These are phyloP conservation scores for Xylariomycetidae sp. DNA, from an alignment of 2,329 filamentous ascomycete genomes.

Conservation along the genomic window DNA sequence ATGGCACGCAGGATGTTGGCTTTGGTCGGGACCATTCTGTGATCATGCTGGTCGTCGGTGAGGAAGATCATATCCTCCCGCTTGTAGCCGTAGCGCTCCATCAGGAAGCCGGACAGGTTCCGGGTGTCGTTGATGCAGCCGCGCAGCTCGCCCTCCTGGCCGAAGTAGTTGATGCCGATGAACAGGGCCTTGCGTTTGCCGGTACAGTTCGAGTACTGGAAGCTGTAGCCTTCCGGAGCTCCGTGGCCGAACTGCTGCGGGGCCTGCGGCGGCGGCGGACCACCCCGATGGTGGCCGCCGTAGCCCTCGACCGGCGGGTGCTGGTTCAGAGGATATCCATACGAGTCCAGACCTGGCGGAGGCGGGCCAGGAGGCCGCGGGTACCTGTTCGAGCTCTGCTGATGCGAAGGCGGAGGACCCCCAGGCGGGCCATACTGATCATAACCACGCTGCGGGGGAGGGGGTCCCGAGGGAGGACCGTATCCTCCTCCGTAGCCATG, in stretches of 20 bases:
- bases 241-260: slow-evolving; percentile 60
- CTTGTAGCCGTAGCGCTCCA: slow-evolving; percentile 63
- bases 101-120: slow-evolving; percentile 68
- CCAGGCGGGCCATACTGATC: slow-evolving; percentile 26
- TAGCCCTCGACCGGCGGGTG: slow-evolving; percentile 20
- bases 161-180: slow-evolving; percentile 78
- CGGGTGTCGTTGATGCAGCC: slow-evolving; percentile 79
- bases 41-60: slow-evolving; percentile 68
- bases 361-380: slow-evolving; percentile 29
- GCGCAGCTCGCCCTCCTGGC: slow-evolving; percentile 62
- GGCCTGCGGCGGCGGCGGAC: slow-evolving; percentile 40
- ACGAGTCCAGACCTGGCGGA: slow-evolving; percentile 37
- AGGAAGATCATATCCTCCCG: slow-evolving; percentile 74
- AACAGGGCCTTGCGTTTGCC: slow-evolving; percentile 68
- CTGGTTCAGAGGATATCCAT: slow-evolving; percentile 37
- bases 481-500: too few relatives aligned
- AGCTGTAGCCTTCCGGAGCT: slow-evolving; percentile 62
- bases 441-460: slow-evolving; percentile 17
- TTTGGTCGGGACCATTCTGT: slow-evolving; percentile 67
- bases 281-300: slow-evolving; percentile 24
- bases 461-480: slow-evolving; percentile 10
- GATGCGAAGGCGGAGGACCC: slow-evolving; percentile 21
- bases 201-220: slow-evolving; percentile 71
- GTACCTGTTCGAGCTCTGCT: slow-evolving; percentile 17
- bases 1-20: slow-evolving; percentile 69